Evolutionary conservation across 1,284 basidiomycete genomes (phyloP), one percentile per base, ranked within the genome.

Genomic region (Quambalaria eucalypti): DNA sequence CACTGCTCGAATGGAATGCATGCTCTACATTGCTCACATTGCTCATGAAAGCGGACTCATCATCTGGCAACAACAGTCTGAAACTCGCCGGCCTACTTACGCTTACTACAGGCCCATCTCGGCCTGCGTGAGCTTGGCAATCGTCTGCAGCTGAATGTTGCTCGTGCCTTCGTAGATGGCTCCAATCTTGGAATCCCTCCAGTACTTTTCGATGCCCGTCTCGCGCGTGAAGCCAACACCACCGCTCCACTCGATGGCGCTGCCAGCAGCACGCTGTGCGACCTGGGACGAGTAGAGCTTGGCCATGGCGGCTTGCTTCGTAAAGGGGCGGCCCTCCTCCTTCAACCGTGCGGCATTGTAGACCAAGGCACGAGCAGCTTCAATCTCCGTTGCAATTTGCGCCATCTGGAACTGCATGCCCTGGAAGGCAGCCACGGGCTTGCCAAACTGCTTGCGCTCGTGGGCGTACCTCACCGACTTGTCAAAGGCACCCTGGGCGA

Each of bases 401-500:
- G 93, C 90, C 55, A 96, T 90, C 77, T 95, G 90, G 83, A 92
- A 90, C 36, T 86, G 84, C 88, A 97, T 90, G 56, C 88, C 90
- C 78, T 98, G 93, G 82, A 73, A 91, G 88, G 59, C 53, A 48
- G 59, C 92, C 51, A 98, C 82, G 12, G 90, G 81, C 77, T 95
- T 87, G 16, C 91, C 91, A 73, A 97, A 97, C 78, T 98, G 93
- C 69, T 83, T 83, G 54, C 95, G 87, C 76, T 93, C 84, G 78
- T 89, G 93, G 1, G 93, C 89, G 78, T 96, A 96, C 0, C 87
- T 85, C 21, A 98, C 86, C 1, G 88, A 82, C 76, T 91, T 89
- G 76, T 92, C 85, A 71, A 96, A 98, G 4, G 91, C 92, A 31
- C 93, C 93, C 75, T 97, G 91, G 1, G 95, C 95, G 30, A 97